Evolutionary conservation across 805 yeast species (phyloP).

Genomic region (Hanseniaspora jakobsenii): DNA sequence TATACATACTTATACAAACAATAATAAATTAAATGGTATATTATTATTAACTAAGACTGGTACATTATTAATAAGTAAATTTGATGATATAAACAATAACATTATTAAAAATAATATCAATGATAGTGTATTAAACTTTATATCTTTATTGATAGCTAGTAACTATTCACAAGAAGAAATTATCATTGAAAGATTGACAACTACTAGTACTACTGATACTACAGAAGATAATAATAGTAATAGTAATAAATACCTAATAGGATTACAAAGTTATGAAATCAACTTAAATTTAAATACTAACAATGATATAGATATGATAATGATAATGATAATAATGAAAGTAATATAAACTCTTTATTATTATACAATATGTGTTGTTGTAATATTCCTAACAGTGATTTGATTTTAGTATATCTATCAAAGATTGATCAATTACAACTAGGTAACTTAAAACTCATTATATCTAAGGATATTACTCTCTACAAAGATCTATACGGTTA

Average conservation of each 20-base stretch:
- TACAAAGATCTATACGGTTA: conserved; percentile 3
- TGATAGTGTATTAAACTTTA: conserved; percentile 6
- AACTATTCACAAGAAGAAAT: conserved; percentile 13
- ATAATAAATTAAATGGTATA: not conserved
- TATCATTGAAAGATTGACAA: not conserved
- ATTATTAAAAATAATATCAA: not conserved
- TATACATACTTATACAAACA: not conserved
- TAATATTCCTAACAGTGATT: conserved; percentile 11
- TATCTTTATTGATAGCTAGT: conserved; percentile 9
- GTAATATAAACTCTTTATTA: not conserved
- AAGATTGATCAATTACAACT: conserved; percentile 13
- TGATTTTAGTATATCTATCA: conserved; percentile 10
- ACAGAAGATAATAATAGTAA: no score
- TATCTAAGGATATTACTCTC: not conserved
- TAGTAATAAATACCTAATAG: not conserved
- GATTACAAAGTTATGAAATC: conserved; percentile 8
- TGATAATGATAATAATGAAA: not conserved
- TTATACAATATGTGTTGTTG: conserved; percentile 14
- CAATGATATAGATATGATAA: not conserved
- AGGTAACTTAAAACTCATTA: conserved; percentile 7
- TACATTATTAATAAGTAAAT: not conserved
- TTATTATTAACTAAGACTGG: conserved; percentile 5
- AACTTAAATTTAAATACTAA: conserved; percentile 6
- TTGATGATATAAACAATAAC: no score
- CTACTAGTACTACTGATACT: no score